Evolutionary conservation across 2,329 filamentous ascomycete species (phyloP).

Genomic region (Chaetomiaceae sp.): DNA sequence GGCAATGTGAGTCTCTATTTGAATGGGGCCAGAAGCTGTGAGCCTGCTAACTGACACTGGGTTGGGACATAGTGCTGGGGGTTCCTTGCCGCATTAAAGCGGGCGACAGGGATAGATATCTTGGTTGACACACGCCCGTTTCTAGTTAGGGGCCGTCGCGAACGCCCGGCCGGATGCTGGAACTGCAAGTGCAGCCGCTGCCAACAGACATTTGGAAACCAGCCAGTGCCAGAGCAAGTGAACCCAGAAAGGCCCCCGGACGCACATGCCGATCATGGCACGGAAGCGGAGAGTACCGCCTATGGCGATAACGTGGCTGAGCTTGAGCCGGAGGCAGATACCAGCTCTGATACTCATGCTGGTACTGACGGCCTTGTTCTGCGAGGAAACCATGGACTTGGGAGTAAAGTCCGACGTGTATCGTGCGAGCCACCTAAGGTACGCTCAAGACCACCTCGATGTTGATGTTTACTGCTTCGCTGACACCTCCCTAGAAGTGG

Average conservation of each 20-base stretch:
- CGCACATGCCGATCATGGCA: background rate
- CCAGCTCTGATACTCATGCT: too few species aligned
- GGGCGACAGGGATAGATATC: background rate
- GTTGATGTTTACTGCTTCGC: too few species aligned
- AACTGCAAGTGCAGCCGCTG: conserved; percentile 1
- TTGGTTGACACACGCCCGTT: conserved; percentile 1
- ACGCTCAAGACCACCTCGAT: too few species aligned
- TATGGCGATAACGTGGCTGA: background rate
- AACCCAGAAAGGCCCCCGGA: too few species aligned
- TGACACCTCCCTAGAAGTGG: background rate
- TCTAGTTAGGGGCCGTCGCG: background rate
- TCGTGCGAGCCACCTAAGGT: too few species aligned
- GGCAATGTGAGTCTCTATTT: conserved; percentile 15
- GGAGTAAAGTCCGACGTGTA: too few species aligned
- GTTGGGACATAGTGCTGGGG: conserved; percentile 18
- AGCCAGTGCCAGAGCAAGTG: background rate
- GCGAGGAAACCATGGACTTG: too few species aligned
- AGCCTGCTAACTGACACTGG: too few species aligned
- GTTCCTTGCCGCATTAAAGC: background rate
- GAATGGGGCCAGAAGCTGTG: too few species aligned
- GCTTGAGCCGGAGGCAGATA: too few species aligned
- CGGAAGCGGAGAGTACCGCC: background rate
- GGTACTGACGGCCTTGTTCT: too few species aligned
- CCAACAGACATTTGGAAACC: background rate
- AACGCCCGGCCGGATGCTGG: background rate